Base-by-base conservation (phyloP, 2,329 filamentous ascomycete species). In the Colletotrichum tabaci region DNA sequence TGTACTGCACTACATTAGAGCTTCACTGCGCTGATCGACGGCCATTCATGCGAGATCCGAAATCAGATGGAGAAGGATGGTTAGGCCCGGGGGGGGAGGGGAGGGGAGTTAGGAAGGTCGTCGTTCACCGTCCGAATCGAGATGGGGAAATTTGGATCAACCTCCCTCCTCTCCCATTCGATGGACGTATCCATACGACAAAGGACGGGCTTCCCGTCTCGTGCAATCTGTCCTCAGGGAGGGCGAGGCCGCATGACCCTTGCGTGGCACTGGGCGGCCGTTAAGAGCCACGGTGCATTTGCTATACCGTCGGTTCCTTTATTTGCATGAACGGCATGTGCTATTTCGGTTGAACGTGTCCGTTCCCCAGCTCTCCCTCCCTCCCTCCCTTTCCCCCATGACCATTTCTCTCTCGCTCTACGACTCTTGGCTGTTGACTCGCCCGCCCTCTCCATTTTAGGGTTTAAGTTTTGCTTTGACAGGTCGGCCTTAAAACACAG, bases 391-490 rank as follows among this genome's bases (percentile, higher is more conserved):
- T 21, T 23, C 2, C 21, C 56, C 26, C 7, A 26, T 26, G 42
- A 12, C 57, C 42, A 26, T 49, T 61, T 61, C 2, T 21, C 18
- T 61, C 42, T 21, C n/a, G 23, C n/a, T 61, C 42, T 26, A 26
- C 26, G 3, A 26, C 26, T 26, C 26, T 26, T 26, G 26, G 26
- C 26, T 26, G 26, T 26, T 30, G 57, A 61, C 18, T 21, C 38
- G 18, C 44, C 15, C 13, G 26, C 57, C 26, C 26, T 26, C 38
- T n/a, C n/a, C 6, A 49, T 61, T 61, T 61, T 47, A 47, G 57
- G 57, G 44, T 61, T 61, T 61, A 23, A 35, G 26, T 61, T 61
- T 61, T 46, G 57, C 57, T 35, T 47, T 61, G 57, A 61, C 57
- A 61, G 57, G 57, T 21, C 57, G 57, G 21, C 57, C 57, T 61